Evolutionary conservation across 139 green algal genomes (phyloP), one percentile per base, ranked within the genome.

Genomic region (Deuterostichococcus epilithicus): DNA sequence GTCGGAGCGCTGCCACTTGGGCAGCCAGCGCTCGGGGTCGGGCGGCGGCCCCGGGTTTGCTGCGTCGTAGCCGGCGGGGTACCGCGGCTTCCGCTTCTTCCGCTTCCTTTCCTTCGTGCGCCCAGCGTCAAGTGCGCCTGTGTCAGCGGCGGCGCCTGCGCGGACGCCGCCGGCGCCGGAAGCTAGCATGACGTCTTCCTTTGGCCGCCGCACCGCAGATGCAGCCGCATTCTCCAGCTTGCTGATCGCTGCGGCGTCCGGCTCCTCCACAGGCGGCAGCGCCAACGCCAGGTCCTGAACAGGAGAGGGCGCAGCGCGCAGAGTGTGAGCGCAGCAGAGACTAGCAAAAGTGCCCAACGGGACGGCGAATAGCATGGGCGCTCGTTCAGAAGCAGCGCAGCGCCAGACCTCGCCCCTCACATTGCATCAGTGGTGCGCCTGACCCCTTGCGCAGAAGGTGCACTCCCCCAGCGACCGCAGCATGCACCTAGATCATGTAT

Each of bases 11-110:
- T 99, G 90, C 88, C 93, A 96, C 83, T 96, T 97, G 59, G 95
- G 94, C 74, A 99, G 85, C 95, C 95, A 99, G 65, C 95, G 89
- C 86, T 99, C 95, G 2, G 95, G 93, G 81, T 99, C 92, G 1
- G 94, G 91, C 23, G 82, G 83, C 2, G 92, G 90, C 1, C 83
- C 84, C 79, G 89, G 95, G 84, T 97, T 92, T 20, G 77, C 80
- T 0, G 94, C 91, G 80, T 99, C 91, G 75, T 93, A 98, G 37
- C 88, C 91, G 72, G 96, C 96, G 26, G 95, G 94, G 0, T 86
- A 83, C 2, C 81, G 72, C 6, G 78, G 74, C 83, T 92, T 92
- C 26, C 74, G 77, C 82, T 94, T 94, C 36, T 86, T 47, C 33
- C 67, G 13, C 70, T 77, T 82, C 68, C 34, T 63, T 22, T n/a